Base-by-base conservation (phyloP, 495 filamentous ascomycete genomes). In the Penicillium silybi region DNA sequence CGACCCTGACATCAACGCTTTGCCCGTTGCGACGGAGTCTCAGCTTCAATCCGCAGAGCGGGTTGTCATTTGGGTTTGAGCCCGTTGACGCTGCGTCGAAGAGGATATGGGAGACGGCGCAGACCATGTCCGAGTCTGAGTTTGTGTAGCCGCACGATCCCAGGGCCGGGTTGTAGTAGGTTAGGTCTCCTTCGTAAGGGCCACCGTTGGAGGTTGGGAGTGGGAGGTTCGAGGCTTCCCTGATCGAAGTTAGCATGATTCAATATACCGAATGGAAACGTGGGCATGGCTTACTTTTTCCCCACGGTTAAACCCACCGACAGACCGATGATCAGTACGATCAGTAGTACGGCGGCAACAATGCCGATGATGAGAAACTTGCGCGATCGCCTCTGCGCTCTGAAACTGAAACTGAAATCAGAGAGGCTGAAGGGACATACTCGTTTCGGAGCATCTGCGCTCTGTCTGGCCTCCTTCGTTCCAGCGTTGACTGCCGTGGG, bases 121-220 rank as follows among this genome's bases (percentile, higher is more conserved):
- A 83, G n/a, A 90, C 78, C 17, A 71, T 48, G 27, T 88, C 84
- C 11, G 59, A 69, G 9, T 63, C 63, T 0, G 61, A 70, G 35
- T 74, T 81, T 8, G 67, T 75, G 20, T 77, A 71, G 2, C 89
- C 89, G 59, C 89, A 95, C 1, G 87, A 80, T 16, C 89, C 88
- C 2, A 90, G 72, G 0, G 67, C 85, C 4, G 86, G 79, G 18
- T 64, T 69, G 62, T 88, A 92, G 71, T 85, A 90, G 0, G 86
- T 91, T 32, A 89, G 59, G 44, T 90, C 82, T 42, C 87, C 88
- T 17, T 69, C 78, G 61, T 83, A 83, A 8, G 64, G 73, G 17
- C 62, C 72, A 25, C 61, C 66, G 26, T 73, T 66, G 51, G 74
- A 73, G 45, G 70, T 70, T 1, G 84, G 82, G 2, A 87, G 79